Conservation (phyloP, 139 green algal species). For the Tetradesmus obliquus region DNA sequence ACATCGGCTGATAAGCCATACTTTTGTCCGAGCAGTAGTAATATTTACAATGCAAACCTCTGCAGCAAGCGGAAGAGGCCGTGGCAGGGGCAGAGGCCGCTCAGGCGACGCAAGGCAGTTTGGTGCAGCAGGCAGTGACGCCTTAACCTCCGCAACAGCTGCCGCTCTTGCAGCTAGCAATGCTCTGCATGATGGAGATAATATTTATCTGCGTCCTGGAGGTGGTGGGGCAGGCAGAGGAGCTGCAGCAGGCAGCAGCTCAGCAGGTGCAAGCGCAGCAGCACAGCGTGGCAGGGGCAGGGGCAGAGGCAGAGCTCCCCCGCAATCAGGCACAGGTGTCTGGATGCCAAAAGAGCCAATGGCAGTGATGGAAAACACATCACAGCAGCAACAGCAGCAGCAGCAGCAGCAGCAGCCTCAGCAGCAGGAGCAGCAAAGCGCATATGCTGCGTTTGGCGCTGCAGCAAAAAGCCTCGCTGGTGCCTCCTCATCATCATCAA, state of each 20-base stretch:
- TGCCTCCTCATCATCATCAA: background rate
- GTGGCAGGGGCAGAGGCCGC: background rate
- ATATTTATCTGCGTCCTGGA: background rate
- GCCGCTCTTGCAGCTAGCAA: background rate
- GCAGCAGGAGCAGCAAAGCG: background rate
- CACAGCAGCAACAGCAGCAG: background rate
- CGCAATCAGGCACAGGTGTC: background rate
- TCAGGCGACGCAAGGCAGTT: background rate
- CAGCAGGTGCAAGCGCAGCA: conserved; percentile 6
- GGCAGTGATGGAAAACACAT: background rate
- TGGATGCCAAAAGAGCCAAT: background rate
- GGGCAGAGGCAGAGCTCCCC: background rate
- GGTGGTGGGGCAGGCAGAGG: background rate
- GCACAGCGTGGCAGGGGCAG: background rate
- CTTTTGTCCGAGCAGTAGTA: no score
- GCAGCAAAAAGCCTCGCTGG: background rate
- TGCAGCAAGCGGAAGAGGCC: background rate
- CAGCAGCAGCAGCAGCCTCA: background rate
- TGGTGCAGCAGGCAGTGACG: background rate
- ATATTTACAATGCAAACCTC: background rate
- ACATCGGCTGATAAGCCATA: background rate
- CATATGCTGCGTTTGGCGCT: background rate
- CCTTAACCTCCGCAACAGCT: conserved; percentile 5
- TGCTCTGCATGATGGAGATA: background rate
- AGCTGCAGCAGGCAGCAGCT: background rate